Conservation (phyloP, 352 stramenopile genomes). For the Phytophthora tentaculata region DNA sequence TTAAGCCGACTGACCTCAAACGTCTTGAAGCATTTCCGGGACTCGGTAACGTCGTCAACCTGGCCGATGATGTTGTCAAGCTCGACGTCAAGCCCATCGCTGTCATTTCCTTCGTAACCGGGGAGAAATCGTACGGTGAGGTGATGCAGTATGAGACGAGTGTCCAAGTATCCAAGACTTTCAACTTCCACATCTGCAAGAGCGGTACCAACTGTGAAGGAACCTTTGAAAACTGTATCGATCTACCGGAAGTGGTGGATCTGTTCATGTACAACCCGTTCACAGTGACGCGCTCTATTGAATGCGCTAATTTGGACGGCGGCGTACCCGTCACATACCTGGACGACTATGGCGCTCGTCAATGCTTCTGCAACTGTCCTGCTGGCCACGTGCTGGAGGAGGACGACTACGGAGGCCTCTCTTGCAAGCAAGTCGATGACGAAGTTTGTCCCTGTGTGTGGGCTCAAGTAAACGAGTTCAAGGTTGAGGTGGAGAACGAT, state of each 20-base stretch:
- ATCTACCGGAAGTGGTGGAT: slow-evolving; percentile 42
- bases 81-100: slow-evolving; percentile 27
- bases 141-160: slow-evolving; percentile 40
- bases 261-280: slow-evolving; percentile 78
- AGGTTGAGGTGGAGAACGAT: slow-evolving; percentile 33
- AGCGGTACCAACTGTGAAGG: slow-evolving; percentile 16
- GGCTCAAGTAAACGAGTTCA: slow-evolving; percentile 38
- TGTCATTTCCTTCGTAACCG: slow-evolving; percentile 53
- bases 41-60: slow-evolving; percentile 39
- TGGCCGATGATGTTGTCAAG: slow-evolving; percentile 9
- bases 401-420: slow-evolving; percentile 18
- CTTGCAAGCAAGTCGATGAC: slow-evolving; percentile 34
- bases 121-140: slow-evolving; percentile 44
- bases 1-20: slow-evolving; percentile 33
- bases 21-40: slow-evolving; percentile 45
- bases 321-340: slow-evolving; percentile 62
- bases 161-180: slow-evolving; percentile 36
- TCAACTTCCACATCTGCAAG: slow-evolving; percentile 51
- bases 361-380: slow-evolving; percentile 71
- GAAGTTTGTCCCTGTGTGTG: slow-evolving; percentile 56
- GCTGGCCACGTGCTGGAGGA: slow-evolving; percentile 35
- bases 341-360: slow-evolving; percentile 33
- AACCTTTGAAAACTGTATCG: slow-evolving; percentile 44
- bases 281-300: slow-evolving; percentile 39
- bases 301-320: slow-evolving; percentile 41